Evolutionary conservation across 495 filamentous ascomycete species (phyloP).

Genomic region (Trypethelium eluteriae): DNA sequence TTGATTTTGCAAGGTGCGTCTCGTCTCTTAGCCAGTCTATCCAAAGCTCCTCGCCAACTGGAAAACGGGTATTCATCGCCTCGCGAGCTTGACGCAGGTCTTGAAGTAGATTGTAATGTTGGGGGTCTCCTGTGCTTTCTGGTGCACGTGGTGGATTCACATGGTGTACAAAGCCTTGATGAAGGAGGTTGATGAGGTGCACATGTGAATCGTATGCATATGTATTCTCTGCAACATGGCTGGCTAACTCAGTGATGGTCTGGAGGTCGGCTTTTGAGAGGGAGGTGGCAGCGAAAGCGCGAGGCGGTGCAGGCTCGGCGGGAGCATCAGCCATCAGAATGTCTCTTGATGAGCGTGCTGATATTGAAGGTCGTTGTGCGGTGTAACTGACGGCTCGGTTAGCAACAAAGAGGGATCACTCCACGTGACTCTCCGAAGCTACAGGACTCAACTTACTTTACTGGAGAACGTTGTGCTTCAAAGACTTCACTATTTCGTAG

Average conservation of each 20-base stretch:
- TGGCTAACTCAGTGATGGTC: constrained; percentile 46
- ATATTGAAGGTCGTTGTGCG: constrained; percentile 45
- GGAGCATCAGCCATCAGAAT: constrained; percentile 51
- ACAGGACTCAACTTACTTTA: neutral
- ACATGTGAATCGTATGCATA: constrained; percentile 60
- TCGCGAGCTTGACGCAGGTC: constrained; percentile 57
- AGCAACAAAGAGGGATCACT: neutral
- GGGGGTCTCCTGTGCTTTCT: constrained; percentile 41
- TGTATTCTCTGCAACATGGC: constrained; percentile 51
- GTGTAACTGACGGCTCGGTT: constrained; percentile 24
- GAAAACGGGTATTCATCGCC: constrained; percentile 58
- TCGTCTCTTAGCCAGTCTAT: constrained; percentile 59
- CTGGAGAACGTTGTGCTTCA: constrained; percentile 44
- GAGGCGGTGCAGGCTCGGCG: constrained; percentile 39
- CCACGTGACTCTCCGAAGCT: neutral
- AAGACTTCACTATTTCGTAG: constrained; percentile 43
- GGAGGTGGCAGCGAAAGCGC: constrained; percentile 43
- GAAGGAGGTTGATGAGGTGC: constrained; percentile 55
- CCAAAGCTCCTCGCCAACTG: constrained; percentile 60
- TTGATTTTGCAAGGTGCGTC: constrained; percentile 50
- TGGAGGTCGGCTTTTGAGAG: constrained; percentile 49
- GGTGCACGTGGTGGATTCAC: constrained; percentile 44
- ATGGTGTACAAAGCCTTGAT: constrained; percentile 55
- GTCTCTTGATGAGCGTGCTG: constrained; percentile 49
- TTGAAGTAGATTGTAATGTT: constrained; percentile 50